Conservation (phyloP, 345 rosid species). For the Sisymbrium altissimum region DNA sequence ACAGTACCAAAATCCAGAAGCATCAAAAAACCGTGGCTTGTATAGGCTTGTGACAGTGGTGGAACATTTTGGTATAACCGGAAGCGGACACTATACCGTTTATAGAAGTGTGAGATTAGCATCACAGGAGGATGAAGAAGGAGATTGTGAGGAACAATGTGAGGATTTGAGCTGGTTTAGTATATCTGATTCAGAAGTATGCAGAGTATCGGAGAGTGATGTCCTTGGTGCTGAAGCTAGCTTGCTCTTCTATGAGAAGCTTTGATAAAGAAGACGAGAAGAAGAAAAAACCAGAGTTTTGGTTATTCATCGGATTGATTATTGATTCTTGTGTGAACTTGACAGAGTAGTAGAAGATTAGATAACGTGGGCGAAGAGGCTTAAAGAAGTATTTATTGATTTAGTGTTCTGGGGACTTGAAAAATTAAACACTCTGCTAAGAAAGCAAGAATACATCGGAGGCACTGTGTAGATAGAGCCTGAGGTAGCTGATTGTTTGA, state of each 20-base stretch:
- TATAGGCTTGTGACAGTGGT: constrained; percentile 71
- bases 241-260: constrained; percentile 79
- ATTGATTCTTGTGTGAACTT: not conserved
- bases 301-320: not conserved
- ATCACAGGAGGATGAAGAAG: constrained; percentile 11
- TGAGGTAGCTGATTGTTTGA: too few relatives aligned
- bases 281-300: not conserved
- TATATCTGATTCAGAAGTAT: constrained; percentile 74
- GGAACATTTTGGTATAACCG: constrained; percentile 78
- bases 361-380: too few relatives aligned
- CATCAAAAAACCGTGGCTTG: constrained; percentile 4
- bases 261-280: not conserved
- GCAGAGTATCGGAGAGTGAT: constrained; percentile 55
- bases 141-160: constrained; percentile 13
- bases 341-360: not conserved
- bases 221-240: constrained; percentile 82
- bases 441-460: too few relatives aligned
- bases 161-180: constrained; percentile 54
- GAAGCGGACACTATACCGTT: constrained; percentile 83
- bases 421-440: too few relatives aligned
- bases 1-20: constrained; percentile 26
- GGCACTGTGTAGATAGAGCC: too few relatives aligned
- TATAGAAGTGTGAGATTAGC: constrained; percentile 50
- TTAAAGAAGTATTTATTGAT: too few relatives aligned
- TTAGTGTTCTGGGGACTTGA: too few relatives aligned